phyloP scores from a whole-genome alignment of 495 filamentous ascomycete genomes.

The Penicillium robsamsonii region DNA sequence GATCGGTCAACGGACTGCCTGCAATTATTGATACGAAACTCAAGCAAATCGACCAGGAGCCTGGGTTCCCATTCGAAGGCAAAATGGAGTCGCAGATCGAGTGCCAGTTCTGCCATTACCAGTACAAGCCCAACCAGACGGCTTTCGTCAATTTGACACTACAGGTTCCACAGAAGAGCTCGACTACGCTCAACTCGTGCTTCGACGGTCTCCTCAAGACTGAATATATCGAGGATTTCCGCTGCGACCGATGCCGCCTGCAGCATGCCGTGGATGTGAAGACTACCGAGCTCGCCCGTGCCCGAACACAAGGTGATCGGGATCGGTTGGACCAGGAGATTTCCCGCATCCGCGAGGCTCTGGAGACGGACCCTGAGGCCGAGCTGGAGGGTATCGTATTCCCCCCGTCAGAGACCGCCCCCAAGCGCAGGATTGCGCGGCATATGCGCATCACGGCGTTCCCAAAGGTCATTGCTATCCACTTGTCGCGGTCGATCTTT shows the following conservation, averaged over 20 bases:
- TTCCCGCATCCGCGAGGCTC: conserved; percentile 53
- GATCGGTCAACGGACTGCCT: conserved; percentile 37
- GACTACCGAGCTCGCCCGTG: conserved; percentile 47
- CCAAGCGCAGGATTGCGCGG: conserved; percentile 78
- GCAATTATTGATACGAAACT: conserved; percentile 46
- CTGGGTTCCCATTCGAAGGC: conserved; percentile 84
- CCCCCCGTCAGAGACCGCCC: conserved; percentile 69
- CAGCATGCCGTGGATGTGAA: conserved; percentile 64
- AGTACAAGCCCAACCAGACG: conserved; percentile 76
- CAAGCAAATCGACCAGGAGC: conserved; percentile 53
- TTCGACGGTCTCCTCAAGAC: conserved; percentile 93
- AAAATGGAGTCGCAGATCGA: conserved; percentile 88
- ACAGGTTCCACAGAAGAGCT: conserved; percentile 78
- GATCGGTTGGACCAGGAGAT: conserved; percentile 56
- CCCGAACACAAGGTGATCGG: conserved; percentile 46
- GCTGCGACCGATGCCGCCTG: conserved; percentile 89
- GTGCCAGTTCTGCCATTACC: conserved; percentile 84
- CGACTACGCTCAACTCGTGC: conserved; percentile 67
- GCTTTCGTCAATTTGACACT: conserved; percentile 91
- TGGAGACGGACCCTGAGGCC: conserved; percentile 75
- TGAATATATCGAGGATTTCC: conserved; percentile 95
- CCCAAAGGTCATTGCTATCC: conserved; percentile 85
- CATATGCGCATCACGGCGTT: conserved; percentile 82
- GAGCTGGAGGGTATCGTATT: conserved; percentile 67
- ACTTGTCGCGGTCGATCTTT: conserved; percentile 89